Conservation (phyloP, 2,329 filamentous ascomycete genomes). For the Aspergillus thermomutatus region DNA sequence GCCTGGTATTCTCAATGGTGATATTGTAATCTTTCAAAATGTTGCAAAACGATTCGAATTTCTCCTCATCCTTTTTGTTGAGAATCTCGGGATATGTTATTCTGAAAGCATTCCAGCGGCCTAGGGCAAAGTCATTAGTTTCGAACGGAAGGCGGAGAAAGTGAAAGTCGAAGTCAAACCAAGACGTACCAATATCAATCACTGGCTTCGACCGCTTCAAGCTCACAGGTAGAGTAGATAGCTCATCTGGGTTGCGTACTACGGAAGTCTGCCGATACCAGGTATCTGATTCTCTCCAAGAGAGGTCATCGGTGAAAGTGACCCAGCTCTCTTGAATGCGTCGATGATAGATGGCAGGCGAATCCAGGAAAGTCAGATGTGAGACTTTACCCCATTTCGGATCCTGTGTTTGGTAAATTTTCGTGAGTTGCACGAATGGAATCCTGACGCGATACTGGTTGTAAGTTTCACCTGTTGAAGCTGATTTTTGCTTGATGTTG, state of each 20-base stretch:
- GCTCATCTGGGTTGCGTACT: constrained; percentile 41
- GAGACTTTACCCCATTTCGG: constrained; percentile 15
- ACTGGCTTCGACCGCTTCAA: constrained; percentile 50
- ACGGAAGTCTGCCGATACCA: constrained; percentile 66
- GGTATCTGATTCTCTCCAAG: constrained; percentile 55
- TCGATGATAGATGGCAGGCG: constrained; percentile 46
- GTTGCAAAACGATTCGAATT: constrained; percentile 46
- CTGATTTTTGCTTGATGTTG: constrained; percentile 8
- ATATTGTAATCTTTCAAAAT: constrained; percentile 74
- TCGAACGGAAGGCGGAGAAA: constrained; percentile 1
- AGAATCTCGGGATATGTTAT: constrained; percentile 44
- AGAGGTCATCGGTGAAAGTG: constrained; percentile 42
- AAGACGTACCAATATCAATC: constrained; percentile 56
- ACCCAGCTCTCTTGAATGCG: constrained; percentile 29
- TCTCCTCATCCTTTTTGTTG: constrained; percentile 22
- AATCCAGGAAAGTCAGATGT: constrained; percentile 40
- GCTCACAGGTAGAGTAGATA: constrained; percentile 39
- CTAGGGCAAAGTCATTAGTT: constrained; percentile 27
- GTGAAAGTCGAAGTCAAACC: not conserved
- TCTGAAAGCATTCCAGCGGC: constrained; percentile 61
- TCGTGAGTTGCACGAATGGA: constrained; percentile 43
- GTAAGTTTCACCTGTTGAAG: not conserved
- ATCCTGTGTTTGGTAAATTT: constrained; percentile 34
- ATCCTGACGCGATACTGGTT: constrained; percentile 43
- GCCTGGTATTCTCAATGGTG: constrained; percentile 40